These are phyloP conservation scores for Talaromyces albobiverticillius DNA, from an alignment of 2,329 filamentous ascomycete genomes.

Conservation along the genomic window DNA sequence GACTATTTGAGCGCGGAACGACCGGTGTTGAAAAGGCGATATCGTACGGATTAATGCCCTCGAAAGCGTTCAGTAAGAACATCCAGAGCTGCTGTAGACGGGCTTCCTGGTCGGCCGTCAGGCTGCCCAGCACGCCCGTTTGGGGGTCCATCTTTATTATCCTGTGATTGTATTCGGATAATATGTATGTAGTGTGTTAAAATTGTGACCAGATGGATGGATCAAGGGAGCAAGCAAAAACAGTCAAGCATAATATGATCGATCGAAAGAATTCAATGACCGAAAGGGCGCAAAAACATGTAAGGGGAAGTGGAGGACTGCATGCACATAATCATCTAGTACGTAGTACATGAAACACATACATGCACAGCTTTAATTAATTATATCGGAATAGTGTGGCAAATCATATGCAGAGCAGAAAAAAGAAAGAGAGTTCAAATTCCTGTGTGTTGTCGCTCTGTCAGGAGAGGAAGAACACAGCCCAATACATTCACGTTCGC, in stretches of 20 bases:
- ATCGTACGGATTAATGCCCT: slow-evolving; percentile 32
- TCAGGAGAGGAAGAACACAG: too few relatives aligned
- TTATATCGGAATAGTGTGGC: not conserved
- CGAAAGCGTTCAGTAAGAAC: slow-evolving; percentile 62
- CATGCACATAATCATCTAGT: not conserved
- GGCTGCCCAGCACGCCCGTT: slow-evolving; percentile 72
- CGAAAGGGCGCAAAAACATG: not conserved
- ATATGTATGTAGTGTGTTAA: not conserved
- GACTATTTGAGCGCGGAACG: slow-evolving; percentile 7
- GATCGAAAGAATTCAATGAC: not conserved
- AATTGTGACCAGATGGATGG: not conserved
- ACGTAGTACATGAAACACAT: slow-evolving; percentile 6
- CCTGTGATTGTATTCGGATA: not conserved
- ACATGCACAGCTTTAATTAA: slow-evolving; percentile 5
- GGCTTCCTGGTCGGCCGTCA: slow-evolving; percentile 79
- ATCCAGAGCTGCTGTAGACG: slow-evolving; percentile 86
- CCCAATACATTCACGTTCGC: too few relatives aligned
- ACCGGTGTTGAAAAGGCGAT: slow-evolving; percentile 42
- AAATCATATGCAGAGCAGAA: slow-evolving; percentile 2
- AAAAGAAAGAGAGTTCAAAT: too few relatives aligned
- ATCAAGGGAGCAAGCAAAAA: not conserved
- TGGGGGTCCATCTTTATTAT: slow-evolving; percentile 4
- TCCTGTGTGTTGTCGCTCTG: too few relatives aligned
- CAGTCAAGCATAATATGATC: not conserved
- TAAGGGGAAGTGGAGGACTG: not conserved